Evolutionary conservation across 495 filamentous ascomycete species (phyloP).

Genomic region (Tetracladium marchalianum): DNA sequence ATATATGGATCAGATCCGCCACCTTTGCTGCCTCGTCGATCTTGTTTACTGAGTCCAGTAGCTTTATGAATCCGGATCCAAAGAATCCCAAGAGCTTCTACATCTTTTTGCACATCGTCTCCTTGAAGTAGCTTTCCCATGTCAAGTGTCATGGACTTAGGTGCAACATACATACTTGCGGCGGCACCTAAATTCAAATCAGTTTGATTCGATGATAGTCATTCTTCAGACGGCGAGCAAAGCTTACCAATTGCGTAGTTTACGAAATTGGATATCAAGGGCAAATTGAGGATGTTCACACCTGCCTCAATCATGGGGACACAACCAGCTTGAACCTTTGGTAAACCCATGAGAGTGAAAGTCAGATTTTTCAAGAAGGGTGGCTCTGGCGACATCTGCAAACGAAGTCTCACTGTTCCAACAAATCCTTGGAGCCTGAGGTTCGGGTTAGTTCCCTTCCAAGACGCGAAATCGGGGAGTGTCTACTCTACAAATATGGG

Average conservation of each 20-base stretch:
- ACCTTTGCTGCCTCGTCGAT: constrained; percentile 67
- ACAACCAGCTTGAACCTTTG: constrained; percentile 83
- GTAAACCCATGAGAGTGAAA: constrained; percentile 86
- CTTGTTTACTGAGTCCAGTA: constrained; percentile 81
- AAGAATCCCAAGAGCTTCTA: constrained; percentile 71
- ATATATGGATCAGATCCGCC: constrained; percentile 95
- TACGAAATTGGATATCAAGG: constrained; percentile 90
- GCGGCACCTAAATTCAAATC: constrained; percentile 37
- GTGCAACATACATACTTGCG: constrained; percentile 83
- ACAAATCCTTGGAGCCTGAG: constrained; percentile 81
- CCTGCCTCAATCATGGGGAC: constrained; percentile 82
- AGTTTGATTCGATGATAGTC: not conserved
- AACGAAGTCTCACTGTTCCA: constrained; percentile 70
- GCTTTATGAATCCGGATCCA: constrained; percentile 90
- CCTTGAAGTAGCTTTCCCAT: constrained; percentile 82
- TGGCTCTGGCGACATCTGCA: constrained; percentile 79
- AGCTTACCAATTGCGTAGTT: constrained; percentile 73
- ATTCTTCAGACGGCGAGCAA: not conserved
- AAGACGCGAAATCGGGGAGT: no score
- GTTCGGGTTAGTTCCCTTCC: no score
- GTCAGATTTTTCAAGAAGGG: constrained; percentile 88
- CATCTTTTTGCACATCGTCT: constrained; percentile 84
- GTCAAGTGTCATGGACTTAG: constrained; percentile 92
- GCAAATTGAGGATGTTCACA: constrained; percentile 85
- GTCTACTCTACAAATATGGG: not conserved